These are phyloP conservation scores for Umbellularia californica DNA, from an alignment of 164 flowering plant species.

Conservation along the genomic window DNA sequence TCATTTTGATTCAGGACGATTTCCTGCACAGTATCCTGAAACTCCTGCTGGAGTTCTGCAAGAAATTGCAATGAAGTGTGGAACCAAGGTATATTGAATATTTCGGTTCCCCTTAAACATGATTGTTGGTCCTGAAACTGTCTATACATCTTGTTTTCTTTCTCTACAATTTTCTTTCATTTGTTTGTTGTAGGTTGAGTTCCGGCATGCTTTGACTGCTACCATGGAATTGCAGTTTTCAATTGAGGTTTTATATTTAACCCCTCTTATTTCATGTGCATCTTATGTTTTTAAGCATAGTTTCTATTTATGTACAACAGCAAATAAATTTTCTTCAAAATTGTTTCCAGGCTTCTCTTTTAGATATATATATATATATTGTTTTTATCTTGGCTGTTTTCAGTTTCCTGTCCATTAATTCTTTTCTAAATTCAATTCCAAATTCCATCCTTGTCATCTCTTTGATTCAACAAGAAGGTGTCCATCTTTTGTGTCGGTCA, in stretches of 20 bases:
- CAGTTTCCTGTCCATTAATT: too few species aligned
- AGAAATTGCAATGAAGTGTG: slow-evolving; percentile 83
- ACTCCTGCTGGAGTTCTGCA: slow-evolving; percentile 56
- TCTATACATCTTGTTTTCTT: background rate
- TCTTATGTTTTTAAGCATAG: too few species aligned
- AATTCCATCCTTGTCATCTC: too few species aligned
- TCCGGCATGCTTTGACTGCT: slow-evolving; percentile 53
- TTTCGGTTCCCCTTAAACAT: background rate
- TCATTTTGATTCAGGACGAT: slow-evolving; percentile 49
- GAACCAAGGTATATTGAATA: slow-evolving; percentile 60
- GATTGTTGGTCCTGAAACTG: background rate
- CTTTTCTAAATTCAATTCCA: too few species aligned
- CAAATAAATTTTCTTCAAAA: too few species aligned
- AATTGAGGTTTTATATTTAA: slow-evolving; percentile 53
- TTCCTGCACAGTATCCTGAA: slow-evolving; percentile 35
- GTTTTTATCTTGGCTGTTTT: too few species aligned
- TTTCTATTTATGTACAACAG: too few species aligned
- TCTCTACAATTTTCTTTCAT: slow-evolving; percentile 7
- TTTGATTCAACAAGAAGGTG: too few species aligned
- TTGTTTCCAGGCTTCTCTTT: too few species aligned
- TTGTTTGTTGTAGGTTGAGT: slow-evolving; percentile 64
- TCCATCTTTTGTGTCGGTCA: too few species aligned
- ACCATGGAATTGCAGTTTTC: slow-evolving; percentile 68
- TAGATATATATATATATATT: too few species aligned
- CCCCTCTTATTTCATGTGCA: slow-evolving; percentile 2